Conservation (phyloP, 2,329 filamentous ascomycete genomes). For the Xylariaceae sp. region DNA sequence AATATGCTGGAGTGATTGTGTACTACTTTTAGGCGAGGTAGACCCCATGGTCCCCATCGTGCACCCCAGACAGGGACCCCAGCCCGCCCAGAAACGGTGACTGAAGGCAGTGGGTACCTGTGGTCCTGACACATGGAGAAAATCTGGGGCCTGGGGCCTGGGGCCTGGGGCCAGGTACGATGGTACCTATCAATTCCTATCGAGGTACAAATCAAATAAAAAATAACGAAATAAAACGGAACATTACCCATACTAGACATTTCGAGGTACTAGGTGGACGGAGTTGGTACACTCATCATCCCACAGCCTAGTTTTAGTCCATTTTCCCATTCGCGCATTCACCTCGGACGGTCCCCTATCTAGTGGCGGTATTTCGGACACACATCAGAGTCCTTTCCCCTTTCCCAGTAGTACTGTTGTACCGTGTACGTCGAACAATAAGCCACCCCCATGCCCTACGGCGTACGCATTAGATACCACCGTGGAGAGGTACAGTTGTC, state of each 20-base stretch:
- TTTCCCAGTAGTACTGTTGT: no score
- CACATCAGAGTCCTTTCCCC: neutral
- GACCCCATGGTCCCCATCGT: conserved; percentile 10
- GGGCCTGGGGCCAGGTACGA: no score
- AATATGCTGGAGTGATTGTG: neutral
- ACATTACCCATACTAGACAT: conserved; percentile 3
- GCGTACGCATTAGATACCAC: neutral
- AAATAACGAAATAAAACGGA: conserved; percentile 2
- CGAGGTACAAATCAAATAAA: conserved; percentile 2
- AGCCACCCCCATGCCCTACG: conserved; percentile 1
- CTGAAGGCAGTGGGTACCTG: neutral
- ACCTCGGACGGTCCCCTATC: conserved; percentile 4
- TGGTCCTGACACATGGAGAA: conserved; percentile 12
- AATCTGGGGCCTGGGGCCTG: conserved; percentile 10
- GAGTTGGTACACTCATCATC: neutral
- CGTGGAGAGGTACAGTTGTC: neutral
- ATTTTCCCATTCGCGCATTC: conserved; percentile 7
- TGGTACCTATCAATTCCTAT: no score
- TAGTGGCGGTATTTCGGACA: conserved; percentile 4
- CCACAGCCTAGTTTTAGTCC: neutral
- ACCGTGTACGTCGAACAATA: no score
- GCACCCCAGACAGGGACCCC: conserved; percentile 2
- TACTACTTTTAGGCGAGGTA: no score
- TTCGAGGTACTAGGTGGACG: neutral
- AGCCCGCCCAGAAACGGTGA: conserved; percentile 7